Conservation (phyloP, 2,329 filamentous ascomycete genomes). For the Fusarium liriodendri region DNA sequence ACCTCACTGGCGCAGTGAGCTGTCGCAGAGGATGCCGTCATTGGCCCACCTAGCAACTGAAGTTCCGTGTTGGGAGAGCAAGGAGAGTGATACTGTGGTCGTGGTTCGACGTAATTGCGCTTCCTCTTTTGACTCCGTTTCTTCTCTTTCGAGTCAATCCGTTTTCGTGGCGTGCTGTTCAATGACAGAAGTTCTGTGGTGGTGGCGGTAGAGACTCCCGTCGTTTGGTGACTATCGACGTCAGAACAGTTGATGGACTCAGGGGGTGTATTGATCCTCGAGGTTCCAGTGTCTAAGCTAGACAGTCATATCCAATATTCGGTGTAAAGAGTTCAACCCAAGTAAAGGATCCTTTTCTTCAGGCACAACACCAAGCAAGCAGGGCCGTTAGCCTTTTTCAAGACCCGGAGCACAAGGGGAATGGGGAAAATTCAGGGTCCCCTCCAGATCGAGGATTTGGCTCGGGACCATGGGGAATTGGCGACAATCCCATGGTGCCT, state of each 20-base stretch:
- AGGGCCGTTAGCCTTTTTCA: not conserved
- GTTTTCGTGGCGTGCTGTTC: slow-evolving; percentile 25
- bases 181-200: not conserved
- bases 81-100: slow-evolving; percentile 13
- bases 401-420: not conserved
- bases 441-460: slow-evolving; percentile 22
- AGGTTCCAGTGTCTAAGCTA: not conserved
- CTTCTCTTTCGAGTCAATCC: slow-evolving; percentile 19
- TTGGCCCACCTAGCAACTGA: slow-evolving; percentile 30
- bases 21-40: slow-evolving; percentile 38
- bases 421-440: slow-evolving; percentile 29
- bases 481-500: slow-evolving; percentile 30
- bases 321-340: not conserved
- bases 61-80: not conserved
- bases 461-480: slow-evolving; percentile 28
- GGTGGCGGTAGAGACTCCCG: not conserved
- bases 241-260: slow-evolving; percentile 27
- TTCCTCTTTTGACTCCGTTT: slow-evolving; percentile 24
- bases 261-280: slow-evolving; percentile 1
- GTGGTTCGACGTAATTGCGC: slow-evolving; percentile 26
- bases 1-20: slow-evolving; percentile 39
- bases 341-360: not conserved
- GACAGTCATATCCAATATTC: slow-evolving; percentile 4
- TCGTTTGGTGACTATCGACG: slow-evolving; percentile 12
- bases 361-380: not conserved